A percentile compares a stretch with the other conserved stretches of the same genome.
Evolutionary conservation across 768 basidiomycete species (phyloP).

Genomic region (Infundibulicybe gibba): DNA sequence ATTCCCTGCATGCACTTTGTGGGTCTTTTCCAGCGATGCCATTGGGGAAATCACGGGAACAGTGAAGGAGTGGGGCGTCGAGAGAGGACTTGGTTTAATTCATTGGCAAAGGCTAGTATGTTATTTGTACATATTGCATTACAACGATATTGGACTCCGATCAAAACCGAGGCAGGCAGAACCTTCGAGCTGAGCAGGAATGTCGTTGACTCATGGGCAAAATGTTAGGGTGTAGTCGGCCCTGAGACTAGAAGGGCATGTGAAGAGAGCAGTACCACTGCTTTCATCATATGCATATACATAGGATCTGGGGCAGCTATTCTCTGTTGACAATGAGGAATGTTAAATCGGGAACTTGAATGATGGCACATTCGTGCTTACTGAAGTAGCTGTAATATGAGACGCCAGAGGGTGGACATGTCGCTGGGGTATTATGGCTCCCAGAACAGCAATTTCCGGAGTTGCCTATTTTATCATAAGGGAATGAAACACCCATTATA

Average conservation of each 20-base stretch:
- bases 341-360: slow-evolving; percentile 31
- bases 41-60: too few relatives aligned
- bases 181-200: too few relatives aligned
- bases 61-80: too few relatives aligned
- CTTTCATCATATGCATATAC: slow-evolving; percentile 55
- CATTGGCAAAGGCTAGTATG: too few relatives aligned
- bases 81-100: too few relatives aligned
- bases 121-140: too few relatives aligned
- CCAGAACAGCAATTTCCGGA: slow-evolving; percentile 68
- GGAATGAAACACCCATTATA: neutral
- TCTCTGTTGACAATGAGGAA: slow-evolving; percentile 37
- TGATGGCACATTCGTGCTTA: too few relatives aligned
- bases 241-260: slow-evolving; percentile 33
- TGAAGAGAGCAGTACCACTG: slow-evolving; percentile 48
- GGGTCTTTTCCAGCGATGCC: too few relatives aligned
- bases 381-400: slow-evolving; percentile 31
- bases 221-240: slow-evolving; percentile 50
- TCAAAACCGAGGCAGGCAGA: too few relatives aligned
- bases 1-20: too few relatives aligned
- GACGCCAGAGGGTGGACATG: slow-evolving; percentile 48
- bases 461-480: slow-evolving; percentile 34
- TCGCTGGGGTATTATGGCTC: slow-evolving; percentile 41
- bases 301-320: slow-evolving; percentile 42
- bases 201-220: slow-evolving; percentile 44
- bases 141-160: too few relatives aligned